phyloP scores from a whole-genome alignment of 306 rosid genomes.

The Prunus davidiana region DNA sequence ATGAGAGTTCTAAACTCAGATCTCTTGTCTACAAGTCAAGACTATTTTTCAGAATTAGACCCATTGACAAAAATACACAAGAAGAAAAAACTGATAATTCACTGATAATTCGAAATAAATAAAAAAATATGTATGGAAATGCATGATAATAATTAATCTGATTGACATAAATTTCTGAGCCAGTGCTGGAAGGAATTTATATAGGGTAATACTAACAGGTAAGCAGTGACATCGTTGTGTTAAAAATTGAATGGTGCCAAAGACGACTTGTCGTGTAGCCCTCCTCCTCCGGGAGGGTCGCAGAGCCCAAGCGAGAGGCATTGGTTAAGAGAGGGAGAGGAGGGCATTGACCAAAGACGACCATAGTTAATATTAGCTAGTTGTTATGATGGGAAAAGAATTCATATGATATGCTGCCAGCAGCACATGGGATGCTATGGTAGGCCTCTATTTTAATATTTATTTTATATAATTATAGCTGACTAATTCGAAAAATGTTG shows the following conservation, averaged over 20 bases:
- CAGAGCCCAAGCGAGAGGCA: not conserved
- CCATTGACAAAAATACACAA: no score
- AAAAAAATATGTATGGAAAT: no score
- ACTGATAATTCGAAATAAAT: no score
- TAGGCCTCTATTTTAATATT: not conserved
- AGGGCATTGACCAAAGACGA: not conserved
- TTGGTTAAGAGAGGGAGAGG: not conserved
- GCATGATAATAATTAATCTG: not conserved
- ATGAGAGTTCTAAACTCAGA: no score
- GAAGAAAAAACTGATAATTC: no score
- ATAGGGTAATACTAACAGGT: no score
- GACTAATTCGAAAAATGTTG: not conserved
- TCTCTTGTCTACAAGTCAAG: fast-evolving
- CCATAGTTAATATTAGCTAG: no score
- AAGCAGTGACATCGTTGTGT: not conserved
- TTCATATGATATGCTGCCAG: no score
- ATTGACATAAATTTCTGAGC: not conserved
- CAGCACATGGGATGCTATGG: not conserved
- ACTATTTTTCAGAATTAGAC: no score
- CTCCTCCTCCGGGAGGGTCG: not conserved
- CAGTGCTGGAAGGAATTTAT: not conserved
- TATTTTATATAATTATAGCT: not conserved
- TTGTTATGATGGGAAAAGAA: no score
- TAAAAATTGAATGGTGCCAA: not conserved
- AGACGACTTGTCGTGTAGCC: not conserved